Evolutionary conservation across 2,329 filamentous ascomycete species (phyloP).

Genomic region (Penicillium psychrosexuale): DNA sequence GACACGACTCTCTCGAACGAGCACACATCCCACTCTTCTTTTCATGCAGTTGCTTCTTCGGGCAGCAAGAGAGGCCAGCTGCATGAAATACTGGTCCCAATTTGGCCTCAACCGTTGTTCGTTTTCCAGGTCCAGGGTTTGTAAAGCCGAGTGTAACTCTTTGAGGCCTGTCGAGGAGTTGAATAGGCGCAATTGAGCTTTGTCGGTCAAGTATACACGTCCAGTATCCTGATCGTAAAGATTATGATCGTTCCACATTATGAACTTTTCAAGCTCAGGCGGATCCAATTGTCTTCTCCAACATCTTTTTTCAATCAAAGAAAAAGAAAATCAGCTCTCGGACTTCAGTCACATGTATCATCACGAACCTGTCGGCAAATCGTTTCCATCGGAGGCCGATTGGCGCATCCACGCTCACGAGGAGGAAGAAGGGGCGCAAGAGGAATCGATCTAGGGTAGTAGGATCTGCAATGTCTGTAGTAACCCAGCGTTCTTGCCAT

Average conservation of each 20-base stretch:
- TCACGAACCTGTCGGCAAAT: slow-evolving; percentile 57
- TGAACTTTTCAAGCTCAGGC: slow-evolving; percentile 58
- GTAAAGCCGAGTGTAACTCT: slow-evolving; percentile 69
- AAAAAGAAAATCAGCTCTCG: not conserved
- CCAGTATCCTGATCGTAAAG: slow-evolving; percentile 66
- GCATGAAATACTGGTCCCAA: slow-evolving; percentile 99
- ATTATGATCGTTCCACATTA: slow-evolving; percentile 66
- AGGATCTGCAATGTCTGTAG: slow-evolving; percentile 75
- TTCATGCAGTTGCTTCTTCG: slow-evolving; percentile 98
- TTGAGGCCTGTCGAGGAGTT: slow-evolving; percentile 74
- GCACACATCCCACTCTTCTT: slow-evolving; percentile 86
- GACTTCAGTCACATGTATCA: not conserved
- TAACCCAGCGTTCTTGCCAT: slow-evolving; percentile 84
- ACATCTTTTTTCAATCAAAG: slow-evolving; percentile 42
- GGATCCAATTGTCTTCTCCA: slow-evolving; percentile 47
- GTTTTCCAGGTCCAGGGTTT: slow-evolving; percentile 71
- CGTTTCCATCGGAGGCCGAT: slow-evolving; percentile 79
- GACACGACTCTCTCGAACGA: slow-evolving; percentile 81
- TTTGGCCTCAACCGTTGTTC: slow-evolving; percentile 76
- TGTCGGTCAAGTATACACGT: slow-evolving; percentile 72
- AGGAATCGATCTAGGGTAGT: slow-evolving; percentile 69
- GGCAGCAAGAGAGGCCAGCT: slow-evolving; percentile 84
- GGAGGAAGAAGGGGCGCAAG: slow-evolving; percentile 84
- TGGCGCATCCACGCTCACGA: slow-evolving; percentile 88
- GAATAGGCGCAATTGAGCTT: slow-evolving; percentile 78